phyloP scores from a whole-genome alignment of 305 asterid species.

The Fraxinus latifolia region DNA sequence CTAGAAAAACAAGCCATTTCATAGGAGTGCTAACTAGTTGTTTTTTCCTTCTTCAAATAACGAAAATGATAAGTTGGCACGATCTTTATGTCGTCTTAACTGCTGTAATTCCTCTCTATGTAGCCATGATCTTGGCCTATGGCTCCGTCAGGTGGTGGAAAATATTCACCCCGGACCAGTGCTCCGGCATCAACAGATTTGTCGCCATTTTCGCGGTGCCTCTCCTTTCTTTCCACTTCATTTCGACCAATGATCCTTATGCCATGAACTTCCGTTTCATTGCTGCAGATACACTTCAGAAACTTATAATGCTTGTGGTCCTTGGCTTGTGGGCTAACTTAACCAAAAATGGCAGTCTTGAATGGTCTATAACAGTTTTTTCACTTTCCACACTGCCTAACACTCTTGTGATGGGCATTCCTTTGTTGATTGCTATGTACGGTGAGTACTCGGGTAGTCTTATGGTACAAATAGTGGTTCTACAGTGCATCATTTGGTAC shows the following conservation, averaged over 20 bases:
- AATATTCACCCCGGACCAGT: constrained; percentile 52
- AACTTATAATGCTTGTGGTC: constrained; percentile 42
- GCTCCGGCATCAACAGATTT: constrained; percentile 55
- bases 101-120: constrained; percentile 49
- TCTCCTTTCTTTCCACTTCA: constrained; percentile 50
- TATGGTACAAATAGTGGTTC: constrained; percentile 52
- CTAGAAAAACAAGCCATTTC: not conserved
- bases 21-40: not conserved
- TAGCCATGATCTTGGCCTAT: constrained; percentile 54
- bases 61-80: constrained; percentile 40
- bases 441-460: constrained; percentile 33
- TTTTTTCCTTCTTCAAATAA: not conserved
- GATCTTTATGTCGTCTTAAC: constrained; percentile 50
- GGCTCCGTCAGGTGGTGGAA: constrained; percentile 61
- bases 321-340: constrained; percentile 45
- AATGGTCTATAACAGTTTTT: constrained; percentile 52
- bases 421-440: constrained; percentile 49
- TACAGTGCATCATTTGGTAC: constrained; percentile 59
- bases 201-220: constrained; percentile 59
- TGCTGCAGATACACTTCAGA: constrained; percentile 51
- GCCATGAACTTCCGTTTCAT: constrained; percentile 51
- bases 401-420: constrained; percentile 55
- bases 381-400: constrained; percentile 47
- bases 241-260: constrained; percentile 45
- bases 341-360: constrained; percentile 42